Evolutionary conservation across 139 green algal genomes (phyloP), one percentile per base, ranked within the genome.

Genomic region (Chlorella vulgaris): DNA sequence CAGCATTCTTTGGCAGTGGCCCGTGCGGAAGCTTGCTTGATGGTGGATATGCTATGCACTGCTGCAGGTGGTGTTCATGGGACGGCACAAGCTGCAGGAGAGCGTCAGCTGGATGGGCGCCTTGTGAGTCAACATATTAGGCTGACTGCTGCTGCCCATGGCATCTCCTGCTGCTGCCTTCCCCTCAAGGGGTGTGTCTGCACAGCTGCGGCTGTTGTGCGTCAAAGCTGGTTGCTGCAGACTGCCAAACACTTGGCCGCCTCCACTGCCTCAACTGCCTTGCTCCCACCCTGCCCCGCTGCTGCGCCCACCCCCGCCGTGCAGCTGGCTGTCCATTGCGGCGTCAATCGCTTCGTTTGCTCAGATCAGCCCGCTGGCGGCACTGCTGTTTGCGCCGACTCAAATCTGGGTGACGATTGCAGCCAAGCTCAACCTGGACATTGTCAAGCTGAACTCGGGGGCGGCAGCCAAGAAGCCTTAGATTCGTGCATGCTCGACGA

Each of bases 371-470:
- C 85, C 83, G 2, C 62, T 90, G 61, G 88, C 85, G 21, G 83
- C 81, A 38, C 40, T 65, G 31, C 81, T 91, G 53, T 83, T 89
- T 28, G 81, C 81, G 10, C 88, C 88, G 33, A 91, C 88, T 0
- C 74, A 88, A 80, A 42, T 92, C 24, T 94, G 90, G 90, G 90
- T 94, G 7, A 90, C 83, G 7, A 83, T 94, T 43, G 90, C 90
- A 0, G 71, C 89, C 7, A 89, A 90, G 81, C 86, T 94, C 28
- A 94, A 94, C 62, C 75, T 6, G 15, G 76, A 82, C 62, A 74
- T 82, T 4, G 76, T 75, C 29, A 39, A 38, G 42, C 76, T 82
- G 18, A 82, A 82, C 76, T 28, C 65, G n/a, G 55, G 18, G 8
- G 55, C 5, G 55, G 8, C 21, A 21, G 22, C 18, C 55, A 65